Conservation (phyloP, 2,329 filamentous ascomycete genomes). For the Paraphaeosphaeria minitans region DNA sequence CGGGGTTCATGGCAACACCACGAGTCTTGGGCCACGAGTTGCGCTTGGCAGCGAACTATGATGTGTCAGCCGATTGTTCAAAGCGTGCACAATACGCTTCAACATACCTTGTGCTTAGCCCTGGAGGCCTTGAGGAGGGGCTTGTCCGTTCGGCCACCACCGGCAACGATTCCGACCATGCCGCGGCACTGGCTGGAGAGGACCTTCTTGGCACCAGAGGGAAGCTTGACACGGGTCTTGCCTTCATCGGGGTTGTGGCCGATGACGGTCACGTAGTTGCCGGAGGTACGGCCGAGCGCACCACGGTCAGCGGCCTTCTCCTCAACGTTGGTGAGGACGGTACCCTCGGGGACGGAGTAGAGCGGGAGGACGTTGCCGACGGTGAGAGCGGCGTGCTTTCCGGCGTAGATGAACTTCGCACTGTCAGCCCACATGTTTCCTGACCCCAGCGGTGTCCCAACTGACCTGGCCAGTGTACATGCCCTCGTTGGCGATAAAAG, state of each 20-base stretch:
- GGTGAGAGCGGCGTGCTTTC: conserved; percentile 96
- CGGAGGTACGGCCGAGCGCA: conserved; percentile 92
- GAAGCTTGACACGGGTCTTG: conserved; percentile 99
- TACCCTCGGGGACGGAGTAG: conserved; percentile 95
- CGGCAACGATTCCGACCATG: conserved; percentile 99
- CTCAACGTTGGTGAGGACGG: conserved; percentile 98
- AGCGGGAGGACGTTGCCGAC: conserved; percentile 98
- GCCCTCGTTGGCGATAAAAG: conserved; percentile 99
- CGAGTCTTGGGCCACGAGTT: conserved; percentile 99
- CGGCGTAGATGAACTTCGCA: conserved; percentile 89
- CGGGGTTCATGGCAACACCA: conserved; percentile 99
- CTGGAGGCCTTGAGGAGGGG: conserved; percentile 98
- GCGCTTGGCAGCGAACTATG: conserved; percentile 94
- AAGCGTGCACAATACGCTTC: not conserved
- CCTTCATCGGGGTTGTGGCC: conserved; percentile 68
- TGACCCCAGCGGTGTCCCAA: conserved; percentile 12
- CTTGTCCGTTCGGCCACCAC: conserved; percentile 99
- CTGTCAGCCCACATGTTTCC: conserved; percentile 24
- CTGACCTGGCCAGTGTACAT: conserved; percentile 95
- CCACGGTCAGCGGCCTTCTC: conserved; percentile 98
- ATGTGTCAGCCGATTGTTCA: conserved; percentile 3
- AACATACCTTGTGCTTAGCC: conserved; percentile 84
- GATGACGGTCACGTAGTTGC: conserved; percentile 90
- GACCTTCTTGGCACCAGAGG: conserved; percentile 98
- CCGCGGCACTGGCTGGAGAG: conserved; percentile 89